These are phyloP conservation scores for Clarireedia hainanense DNA, from an alignment of 2,329 filamentous ascomycete genomes.

Conservation along the genomic window DNA sequence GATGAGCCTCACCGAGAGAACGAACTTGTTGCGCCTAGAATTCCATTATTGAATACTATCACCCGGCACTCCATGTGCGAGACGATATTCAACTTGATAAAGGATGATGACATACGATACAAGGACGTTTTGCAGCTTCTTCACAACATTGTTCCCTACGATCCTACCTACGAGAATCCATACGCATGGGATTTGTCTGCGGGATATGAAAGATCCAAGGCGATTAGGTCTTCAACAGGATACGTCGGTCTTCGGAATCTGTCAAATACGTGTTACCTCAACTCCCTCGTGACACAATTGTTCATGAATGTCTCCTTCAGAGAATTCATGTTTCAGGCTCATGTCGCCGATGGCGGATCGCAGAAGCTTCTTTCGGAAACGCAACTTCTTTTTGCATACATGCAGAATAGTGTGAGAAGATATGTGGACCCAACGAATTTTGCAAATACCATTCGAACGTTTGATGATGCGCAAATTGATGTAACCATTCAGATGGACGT, in stretches of 20 bases:
- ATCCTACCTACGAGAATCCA: conserved; percentile 33
- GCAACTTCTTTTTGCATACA: conserved; percentile 71
- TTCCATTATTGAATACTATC: conserved; percentile 43
- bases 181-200: conserved; percentile 55
- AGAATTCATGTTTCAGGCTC: conserved; percentile 66
- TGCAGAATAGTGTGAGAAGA: conserved; percentile 75
- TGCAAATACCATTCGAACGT: conserved; percentile 70
- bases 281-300: conserved; percentile 86
- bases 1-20: conserved; percentile 27
- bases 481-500: conserved; percentile 94
- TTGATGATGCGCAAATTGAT: conserved; percentile 76
- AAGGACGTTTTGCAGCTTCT: conserved; percentile 44
- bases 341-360: conserved; percentile 44
- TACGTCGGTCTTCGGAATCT: conserved; percentile 89
- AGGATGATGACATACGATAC: conserved; percentile 42
- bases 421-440: conserved; percentile 66
- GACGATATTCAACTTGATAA: conserved; percentile 49
- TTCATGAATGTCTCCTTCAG: conserved; percentile 94
- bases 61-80: conserved; percentile 54
- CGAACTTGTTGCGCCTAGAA: conserved; percentile 28
- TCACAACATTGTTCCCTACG: conserved; percentile 42
- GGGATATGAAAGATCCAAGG: conserved; percentile 56
- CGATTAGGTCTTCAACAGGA: conserved; percentile 67
- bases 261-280: conserved; percentile 95
- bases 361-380: conserved; percentile 70